phyloP scores from a whole-genome alignment of 495 filamentous ascomycete genomes.

The Oleoguttula mirabilis region DNA sequence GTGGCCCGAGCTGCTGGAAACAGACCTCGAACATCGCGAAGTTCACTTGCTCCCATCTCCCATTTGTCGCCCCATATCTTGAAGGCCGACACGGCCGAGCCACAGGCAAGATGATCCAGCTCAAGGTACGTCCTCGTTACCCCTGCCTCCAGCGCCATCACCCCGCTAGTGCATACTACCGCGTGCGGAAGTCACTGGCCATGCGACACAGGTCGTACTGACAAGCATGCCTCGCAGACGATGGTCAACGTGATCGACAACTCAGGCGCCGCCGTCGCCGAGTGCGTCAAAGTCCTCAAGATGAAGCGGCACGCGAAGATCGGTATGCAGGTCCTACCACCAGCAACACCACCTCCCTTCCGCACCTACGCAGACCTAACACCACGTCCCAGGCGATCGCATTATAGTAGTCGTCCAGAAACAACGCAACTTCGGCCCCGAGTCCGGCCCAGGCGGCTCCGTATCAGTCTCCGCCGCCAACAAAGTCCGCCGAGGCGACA shows the following conservation, averaged over 20 bases:
- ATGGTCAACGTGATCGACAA: constrained; percentile 99
- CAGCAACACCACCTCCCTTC: neutral
- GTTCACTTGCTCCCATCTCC: too few species aligned
- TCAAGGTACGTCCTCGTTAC: constrained; percentile 56
- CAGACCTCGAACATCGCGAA: too few species aligned
- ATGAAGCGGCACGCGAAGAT: constrained; percentile 85
- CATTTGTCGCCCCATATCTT: too few species aligned
- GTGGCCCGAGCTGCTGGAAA: too few species aligned
- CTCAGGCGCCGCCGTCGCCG: constrained; percentile 93
- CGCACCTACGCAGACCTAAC: neutral
- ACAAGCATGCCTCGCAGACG: constrained; percentile 43
- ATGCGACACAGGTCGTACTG: neutral
- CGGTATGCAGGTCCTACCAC: constrained; percentile 44
- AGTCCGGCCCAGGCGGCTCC: constrained; percentile 44
- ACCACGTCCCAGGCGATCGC: constrained; percentile 58
- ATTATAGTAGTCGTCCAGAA: constrained; percentile 98
- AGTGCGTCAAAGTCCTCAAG: constrained; percentile 83
- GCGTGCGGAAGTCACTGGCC: neutral
- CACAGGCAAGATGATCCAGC: constrained; percentile 84
- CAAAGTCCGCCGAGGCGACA: constrained; percentile 94
- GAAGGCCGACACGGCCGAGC: too few species aligned
- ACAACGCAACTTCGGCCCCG: constrained; percentile 64
- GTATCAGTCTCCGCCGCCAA: constrained; percentile 54
- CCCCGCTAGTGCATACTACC: neutral
- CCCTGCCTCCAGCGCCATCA: neutral